Percentiles rank a stretch among this genome's conserved stretches.
phyloP scores from a whole-genome alignment of 2,329 filamentous ascomycete genomes.

The Exophiala dermatitidis region DNA sequence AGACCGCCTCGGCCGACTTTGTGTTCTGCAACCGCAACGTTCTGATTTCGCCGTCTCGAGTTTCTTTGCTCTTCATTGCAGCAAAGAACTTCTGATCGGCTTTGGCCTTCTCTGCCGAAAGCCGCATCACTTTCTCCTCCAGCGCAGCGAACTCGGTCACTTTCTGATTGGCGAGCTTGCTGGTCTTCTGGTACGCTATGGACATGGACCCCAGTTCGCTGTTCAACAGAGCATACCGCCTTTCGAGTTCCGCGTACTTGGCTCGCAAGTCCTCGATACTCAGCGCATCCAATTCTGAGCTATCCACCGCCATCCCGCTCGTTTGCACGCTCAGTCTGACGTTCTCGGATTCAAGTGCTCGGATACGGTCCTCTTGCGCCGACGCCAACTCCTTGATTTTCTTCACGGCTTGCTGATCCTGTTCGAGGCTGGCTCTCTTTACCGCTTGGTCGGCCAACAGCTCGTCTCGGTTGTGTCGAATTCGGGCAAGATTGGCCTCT shows the following conservation, averaged over 20 bases:
- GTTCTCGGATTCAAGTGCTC: constrained; percentile 73
- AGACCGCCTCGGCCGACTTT: constrained; percentile 88
- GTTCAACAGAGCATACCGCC: constrained; percentile 75
- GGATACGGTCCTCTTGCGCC: constrained; percentile 73
- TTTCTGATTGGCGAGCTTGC: constrained; percentile 77
- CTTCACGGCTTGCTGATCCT: constrained; percentile 60
- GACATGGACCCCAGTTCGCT: constrained; percentile 85
- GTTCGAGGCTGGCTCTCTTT: constrained; percentile 70
- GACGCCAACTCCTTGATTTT: constrained; percentile 74
- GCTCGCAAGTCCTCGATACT: constrained; percentile 63
- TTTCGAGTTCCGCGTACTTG: constrained; percentile 67
- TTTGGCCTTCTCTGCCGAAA: constrained; percentile 85
- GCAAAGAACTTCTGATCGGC: constrained; percentile 98
- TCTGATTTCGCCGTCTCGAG: constrained; percentile 70
- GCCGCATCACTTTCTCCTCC: constrained; percentile 68
- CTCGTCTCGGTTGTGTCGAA: constrained; percentile 79
- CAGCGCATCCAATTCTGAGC: constrained; percentile 35
- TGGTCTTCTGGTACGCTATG: constrained; percentile 82
- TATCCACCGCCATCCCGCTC: constrained; percentile 18
- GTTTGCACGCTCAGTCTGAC: constrained; percentile 53
- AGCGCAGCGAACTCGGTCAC: constrained; percentile 66
- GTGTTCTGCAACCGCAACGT: constrained; percentile 72
- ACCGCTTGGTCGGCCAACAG: constrained; percentile 72
- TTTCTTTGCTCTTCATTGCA: constrained; percentile 88
- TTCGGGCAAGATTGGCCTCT: constrained; percentile 77